Base-by-base conservation (phyloP, 2,329 filamentous ascomycete species). In the Fusarium foetens region DNA sequence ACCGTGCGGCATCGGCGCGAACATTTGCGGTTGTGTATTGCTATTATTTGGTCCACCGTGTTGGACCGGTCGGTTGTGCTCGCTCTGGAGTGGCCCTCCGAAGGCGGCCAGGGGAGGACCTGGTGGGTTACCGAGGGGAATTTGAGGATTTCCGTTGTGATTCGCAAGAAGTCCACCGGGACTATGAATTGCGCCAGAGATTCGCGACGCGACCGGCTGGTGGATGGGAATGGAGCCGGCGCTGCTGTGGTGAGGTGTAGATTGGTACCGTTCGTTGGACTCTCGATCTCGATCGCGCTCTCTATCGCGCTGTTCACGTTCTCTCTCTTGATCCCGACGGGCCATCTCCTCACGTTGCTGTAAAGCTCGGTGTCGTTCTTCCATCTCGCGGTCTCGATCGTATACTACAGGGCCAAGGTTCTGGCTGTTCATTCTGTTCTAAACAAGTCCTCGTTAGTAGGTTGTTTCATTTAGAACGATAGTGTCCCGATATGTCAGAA, bases 171-270 rank as follows among this genome's bases (percentile, higher is more conserved):
- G 87, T 13, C 95, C 95, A 74, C 96, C 95, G 3, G 95, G 95
- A 49, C 94, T 97, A 80, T 97, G 95, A 63, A 98, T 97, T 58
- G 94, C 92, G 71, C 91, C 92, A 63, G 92, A 84, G 70, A 94
- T 86, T 82, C 95, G 86, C 79, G 94, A 90, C 70, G 95, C 95
- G 66, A 98, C 94, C 9, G 95, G 95, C 81, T 98, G 95, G 82
- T 98, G 95, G 76, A 98, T 92, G 60, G 95, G 94, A 60, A 97
- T 93, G 6, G 95, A 94, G 63, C 92, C 94, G 42, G 93, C 91
- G 79, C 93, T 95, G 82, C 92, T 96, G 81, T 98, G 95, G 79
- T 96, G 94, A 68, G 81, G 80, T 31, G 92, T 90, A 67, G 93
- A 88, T 75, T 91, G 92, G 77, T 90, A 91, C 57, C 90, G 88